Conservation (phyloP, 1,139 yeast genomes). For the Yarrowia galli region DNA sequence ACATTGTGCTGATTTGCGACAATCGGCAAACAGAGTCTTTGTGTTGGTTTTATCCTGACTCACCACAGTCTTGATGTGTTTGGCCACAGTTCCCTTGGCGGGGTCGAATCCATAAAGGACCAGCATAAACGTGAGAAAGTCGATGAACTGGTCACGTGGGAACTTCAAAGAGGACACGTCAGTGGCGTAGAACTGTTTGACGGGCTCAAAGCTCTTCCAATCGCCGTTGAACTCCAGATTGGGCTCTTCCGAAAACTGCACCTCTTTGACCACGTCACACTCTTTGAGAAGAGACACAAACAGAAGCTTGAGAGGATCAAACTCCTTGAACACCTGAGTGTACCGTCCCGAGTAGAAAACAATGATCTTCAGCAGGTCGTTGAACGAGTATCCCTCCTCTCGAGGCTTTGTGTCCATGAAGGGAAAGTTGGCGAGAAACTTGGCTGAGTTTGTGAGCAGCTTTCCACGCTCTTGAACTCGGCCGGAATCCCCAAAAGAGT, state of each 20-base stretch:
- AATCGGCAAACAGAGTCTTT: conserved; percentile 9
- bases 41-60: conserved; percentile 11
- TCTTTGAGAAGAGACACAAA: conserved; percentile 49
- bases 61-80: conserved; percentile 17
- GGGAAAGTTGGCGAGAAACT: conserved; percentile 57
- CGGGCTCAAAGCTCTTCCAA: conserved; percentile 22
- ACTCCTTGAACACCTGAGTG: conserved; percentile 49
- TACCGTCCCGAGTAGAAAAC: conserved; percentile 53
- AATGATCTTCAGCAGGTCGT: conserved; percentile 56
- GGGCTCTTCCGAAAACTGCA: conserved; percentile 34
- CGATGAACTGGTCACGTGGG: conserved; percentile 18
- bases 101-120: conserved; percentile 15
- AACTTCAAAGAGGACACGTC: conserved; percentile 22
- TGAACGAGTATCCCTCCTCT: conserved; percentile 51
- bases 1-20: conserved; percentile 1
- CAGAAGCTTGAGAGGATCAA: conserved; percentile 52
- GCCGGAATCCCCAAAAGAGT: conserved; percentile 50
- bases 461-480: conserved; percentile 46
- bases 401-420: conserved; percentile 49
- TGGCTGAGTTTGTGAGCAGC: conserved; percentile 51
- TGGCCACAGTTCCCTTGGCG: conserved; percentile 15
- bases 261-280: conserved; percentile 14
- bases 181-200: conserved; percentile 9
- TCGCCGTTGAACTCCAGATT: conserved; percentile 41
- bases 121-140: conserved; percentile 23